Base-by-base conservation (phyloP, 192 early-diverging fungal species). In the Rhizoclosmatium sp. region DNA sequence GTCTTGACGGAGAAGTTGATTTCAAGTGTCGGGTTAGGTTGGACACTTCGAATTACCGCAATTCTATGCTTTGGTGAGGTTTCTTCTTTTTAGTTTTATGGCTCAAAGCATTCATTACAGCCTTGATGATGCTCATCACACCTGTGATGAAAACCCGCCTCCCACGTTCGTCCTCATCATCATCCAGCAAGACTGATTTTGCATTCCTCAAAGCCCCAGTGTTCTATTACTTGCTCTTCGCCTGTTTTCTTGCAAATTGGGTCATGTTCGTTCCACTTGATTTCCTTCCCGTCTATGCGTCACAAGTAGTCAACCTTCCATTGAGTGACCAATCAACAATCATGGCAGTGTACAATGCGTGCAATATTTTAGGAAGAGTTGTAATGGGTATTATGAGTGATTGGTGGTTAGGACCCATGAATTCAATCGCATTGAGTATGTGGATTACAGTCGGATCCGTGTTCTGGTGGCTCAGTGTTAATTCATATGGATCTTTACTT, bases 11-110 rank as follows among this genome's bases (percentile, higher is more conserved):
- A 89, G 60, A 80, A 80, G 3, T 81, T 93, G 61, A 86, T 96
- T 4, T 84, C 87, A 39, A 59, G 45, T 1, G 16, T 93, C 42
- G 95, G 93, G 1, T 79, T 82, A 19, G 64, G 75, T 41, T 93
- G 92, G 91, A 85, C 92, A 1, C 84, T 96, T 41, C 89, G 93
- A n/a, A 86, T 93, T 59, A 85, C 90, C 60, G 92, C 89, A 2
- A 80, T 93, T 4, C 47, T 59, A n/a, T 47, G 75, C 41, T 51
- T 76, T 14, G 42, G 73, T 75, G 31, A 77, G 83, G 60, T 0
- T 31, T 71, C 16, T 19, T 71, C n/a, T 56, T 21, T n/a, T n/a
- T n/a, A n/a, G 10, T 65, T 16, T 65, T 39, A 31, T 31, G 31
- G 31, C 31, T 69, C 1, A n/a, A 14, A 14, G 19, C 4, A 42